These are phyloP conservation scores for Ogataea allantospora DNA, from an alignment of 805 yeast species.

Conservation along the genomic window DNA sequence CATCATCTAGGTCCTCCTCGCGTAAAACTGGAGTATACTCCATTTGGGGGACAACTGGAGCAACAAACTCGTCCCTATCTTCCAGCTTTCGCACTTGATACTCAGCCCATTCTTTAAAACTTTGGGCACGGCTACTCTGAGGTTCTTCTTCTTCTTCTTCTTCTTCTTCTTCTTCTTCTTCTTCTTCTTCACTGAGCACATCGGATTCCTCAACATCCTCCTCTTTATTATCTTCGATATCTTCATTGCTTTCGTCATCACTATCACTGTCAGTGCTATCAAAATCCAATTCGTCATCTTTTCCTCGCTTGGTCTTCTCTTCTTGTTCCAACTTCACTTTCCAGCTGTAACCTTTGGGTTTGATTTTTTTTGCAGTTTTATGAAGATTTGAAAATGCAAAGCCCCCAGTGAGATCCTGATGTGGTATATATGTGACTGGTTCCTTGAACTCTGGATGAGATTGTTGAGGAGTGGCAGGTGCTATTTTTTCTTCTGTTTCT, in stretches of 20 bases:
- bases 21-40: slow-evolving; percentile 57
- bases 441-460: slow-evolving; percentile 17
- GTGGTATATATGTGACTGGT: slow-evolving; percentile 42
- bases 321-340: slow-evolving; percentile 53
- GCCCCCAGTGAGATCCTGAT: slow-evolving; percentile 58
- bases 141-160: slow-evolving; percentile 34
- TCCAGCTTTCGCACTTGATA: slow-evolving; percentile 62
- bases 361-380: slow-evolving; percentile 40
- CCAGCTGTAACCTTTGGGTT: slow-evolving; percentile 73
- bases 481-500: slow-evolving; percentile 24
- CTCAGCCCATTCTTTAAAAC: slow-evolving; percentile 90
- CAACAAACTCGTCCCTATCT: slow-evolving; percentile 51
- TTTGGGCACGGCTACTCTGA: slow-evolving; percentile 50
- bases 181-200: too few species aligned
- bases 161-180: slow-evolving; percentile 18
- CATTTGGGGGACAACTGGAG: slow-evolving; percentile 49
- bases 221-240: slow-evolving; percentile 31
- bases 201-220: slow-evolving; percentile 24
- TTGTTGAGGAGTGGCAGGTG: slow-evolving; percentile 2
- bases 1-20: slow-evolving; percentile 68
- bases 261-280: slow-evolving; percentile 30
- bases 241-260: slow-evolving; percentile 25
- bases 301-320: slow-evolving; percentile 37
- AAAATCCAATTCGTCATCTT: slow-evolving; percentile 66
- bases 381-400: slow-evolving; percentile 63